Conservation (phyloP, 2,329 filamentous ascomycete genomes). For the Cladosporium sp. region DNA sequence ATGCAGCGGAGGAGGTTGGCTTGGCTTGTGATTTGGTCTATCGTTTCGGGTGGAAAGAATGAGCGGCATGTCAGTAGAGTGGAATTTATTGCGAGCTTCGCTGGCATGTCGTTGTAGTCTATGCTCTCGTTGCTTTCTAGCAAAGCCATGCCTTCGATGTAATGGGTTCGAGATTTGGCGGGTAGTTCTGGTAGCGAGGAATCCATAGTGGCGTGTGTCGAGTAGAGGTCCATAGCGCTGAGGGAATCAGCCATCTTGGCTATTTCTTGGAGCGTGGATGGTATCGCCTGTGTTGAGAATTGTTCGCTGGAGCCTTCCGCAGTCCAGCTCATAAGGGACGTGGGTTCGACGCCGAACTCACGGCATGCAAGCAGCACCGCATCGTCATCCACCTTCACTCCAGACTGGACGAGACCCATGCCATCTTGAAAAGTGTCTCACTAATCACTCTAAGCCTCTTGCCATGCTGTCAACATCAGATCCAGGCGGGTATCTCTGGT, state of each 20-base stretch:
- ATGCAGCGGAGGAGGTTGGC: conserved; percentile 2
- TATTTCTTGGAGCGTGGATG: conserved; percentile 45
- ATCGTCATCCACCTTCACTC: conserved; percentile 55
- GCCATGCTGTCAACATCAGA: conserved; percentile 63
- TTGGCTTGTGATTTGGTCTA: neutral
- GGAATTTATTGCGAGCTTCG: conserved; percentile 13
- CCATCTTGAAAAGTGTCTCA: conserved; percentile 68
- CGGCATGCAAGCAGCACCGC: conserved; percentile 62
- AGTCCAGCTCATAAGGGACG: conserved; percentile 35
- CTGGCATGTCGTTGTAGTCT: conserved; percentile 40
- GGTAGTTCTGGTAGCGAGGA: conserved; percentile 57
- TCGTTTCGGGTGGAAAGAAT: neutral
- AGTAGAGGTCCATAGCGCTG: conserved; percentile 63
- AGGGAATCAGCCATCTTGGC: conserved; percentile 55
- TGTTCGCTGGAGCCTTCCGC: neutral
- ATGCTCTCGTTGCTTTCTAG: conserved; percentile 48
- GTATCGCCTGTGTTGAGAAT: neutral
- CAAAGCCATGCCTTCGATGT: conserved; percentile 50
- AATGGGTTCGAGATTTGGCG: conserved; percentile 51
- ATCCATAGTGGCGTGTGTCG: conserved; percentile 54
- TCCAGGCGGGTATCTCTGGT: conserved; percentile 69
- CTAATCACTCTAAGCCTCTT: conserved; percentile 75
- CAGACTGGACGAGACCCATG: conserved; percentile 63
- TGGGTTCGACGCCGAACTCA: conserved; percentile 55
- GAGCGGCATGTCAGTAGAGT: neutral